Evolutionary conservation across 2,329 filamentous ascomycete species (phyloP).

Genomic region (Furcasterigmium sp.): DNA sequence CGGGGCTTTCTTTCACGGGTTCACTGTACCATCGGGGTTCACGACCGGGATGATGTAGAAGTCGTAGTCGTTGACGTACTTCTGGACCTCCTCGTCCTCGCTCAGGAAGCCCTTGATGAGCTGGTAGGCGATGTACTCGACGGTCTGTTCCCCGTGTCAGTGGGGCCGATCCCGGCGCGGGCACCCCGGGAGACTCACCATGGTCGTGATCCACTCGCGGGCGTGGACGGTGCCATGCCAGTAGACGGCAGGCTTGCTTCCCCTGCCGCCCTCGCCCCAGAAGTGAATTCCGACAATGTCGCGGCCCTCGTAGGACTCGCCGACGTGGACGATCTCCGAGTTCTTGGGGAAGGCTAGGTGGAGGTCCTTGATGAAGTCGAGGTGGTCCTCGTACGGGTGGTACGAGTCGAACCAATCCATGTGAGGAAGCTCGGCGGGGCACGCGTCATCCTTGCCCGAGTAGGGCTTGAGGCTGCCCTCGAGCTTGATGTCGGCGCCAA

Average conservation of each 20-base stretch:
- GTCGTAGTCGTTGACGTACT: constrained; percentile 56
- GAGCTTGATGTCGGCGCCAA: constrained; percentile 14
- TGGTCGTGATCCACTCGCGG: constrained; percentile 49
- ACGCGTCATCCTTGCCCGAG: constrained; percentile 2
- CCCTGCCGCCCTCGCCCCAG: constrained; percentile 39
- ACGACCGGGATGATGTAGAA: constrained; percentile 61
- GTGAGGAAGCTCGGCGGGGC: constrained; percentile 18
- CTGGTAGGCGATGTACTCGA: constrained; percentile 47
- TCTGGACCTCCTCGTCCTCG: constrained; percentile 25
- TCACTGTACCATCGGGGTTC: constrained; percentile 50
- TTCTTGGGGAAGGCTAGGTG: constrained; percentile 34
- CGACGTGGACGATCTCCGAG: constrained; percentile 43
- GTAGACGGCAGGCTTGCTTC: constrained; percentile 45
- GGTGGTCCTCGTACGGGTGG: constrained; percentile 45
- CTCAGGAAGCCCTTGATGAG: constrained; percentile 41
- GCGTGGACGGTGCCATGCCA: constrained; percentile 56
- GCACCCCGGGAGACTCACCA: constrained; percentile 1
- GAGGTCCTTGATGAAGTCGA: constrained; percentile 40
- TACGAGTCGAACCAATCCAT: constrained; percentile 48
- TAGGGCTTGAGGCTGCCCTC: constrained; percentile 14
- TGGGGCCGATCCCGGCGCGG: not conserved
- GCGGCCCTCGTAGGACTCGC: constrained; percentile 40
- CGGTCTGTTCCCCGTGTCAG: constrained; percentile 19
- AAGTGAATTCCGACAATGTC: constrained; percentile 59
- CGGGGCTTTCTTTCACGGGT: too few species aligned